Evolutionary conservation across 2,329 filamentous ascomycete species (phyloP), one percentile per base, ranked within the genome.

Genomic region (Fusarium sp.): DNA sequence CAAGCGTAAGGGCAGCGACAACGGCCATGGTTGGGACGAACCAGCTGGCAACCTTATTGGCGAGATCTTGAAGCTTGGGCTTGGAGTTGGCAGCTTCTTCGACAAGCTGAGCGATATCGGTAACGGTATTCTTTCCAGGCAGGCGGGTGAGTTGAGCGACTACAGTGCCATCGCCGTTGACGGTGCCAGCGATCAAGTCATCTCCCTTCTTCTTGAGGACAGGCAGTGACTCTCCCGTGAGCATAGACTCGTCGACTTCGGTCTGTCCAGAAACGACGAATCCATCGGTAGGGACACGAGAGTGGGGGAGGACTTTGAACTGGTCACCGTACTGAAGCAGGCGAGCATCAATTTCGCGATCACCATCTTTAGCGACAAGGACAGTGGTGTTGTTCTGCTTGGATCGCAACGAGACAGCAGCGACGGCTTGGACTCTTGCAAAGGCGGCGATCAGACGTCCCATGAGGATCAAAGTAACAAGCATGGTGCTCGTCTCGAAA

Each of bases 181-280:
- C 81, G 0, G 90, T 88, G 8, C 91, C 91, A 2, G 90, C 90
- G 66, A 90, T 86, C 4, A 92, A 83, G 0, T 71, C 62, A 31
- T 86, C 85, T 1, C 84, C 46, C 27, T 53, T 53, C 17, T 53
- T 31, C 46, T 53, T 53, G 46, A 53, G 46, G 6, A 53, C 46
- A 53, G 46, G 46, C 1, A 53, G 27, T 0, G 46, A 20, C 11
- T 53, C 91, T 0, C 91, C 91, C 1, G 91, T 92, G 12, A 92
- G 79, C 87, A 92, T 91, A 0, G 90, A 91, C 76, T 93, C 91
- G 66, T 93, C 87, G 0, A 92, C 84, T 62, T 91, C 89, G 8
- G 85, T 88, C 0, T 80, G 81, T 0, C 91, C 91, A 16, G 77
- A 80, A 0, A 87, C 68, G 3, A 93, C 85, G 0, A 83, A 81